phyloP scores from a whole-genome alignment of 148 eudicot species.

The Heliosperma pusillum region DNA sequence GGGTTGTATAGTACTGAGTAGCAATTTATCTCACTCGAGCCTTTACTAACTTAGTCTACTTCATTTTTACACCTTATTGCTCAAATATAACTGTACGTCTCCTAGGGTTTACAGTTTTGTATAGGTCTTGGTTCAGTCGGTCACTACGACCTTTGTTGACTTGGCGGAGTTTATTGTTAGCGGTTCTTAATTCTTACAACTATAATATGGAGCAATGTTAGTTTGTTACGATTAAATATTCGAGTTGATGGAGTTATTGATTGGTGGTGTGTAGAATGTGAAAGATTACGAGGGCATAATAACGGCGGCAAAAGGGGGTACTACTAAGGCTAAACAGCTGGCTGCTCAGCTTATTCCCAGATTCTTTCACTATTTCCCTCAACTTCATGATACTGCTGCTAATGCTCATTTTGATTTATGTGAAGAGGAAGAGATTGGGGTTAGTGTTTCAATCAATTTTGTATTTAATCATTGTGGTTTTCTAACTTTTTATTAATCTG shows the following conservation, averaged over 20 bases:
- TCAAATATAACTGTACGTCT: too few relatives aligned
- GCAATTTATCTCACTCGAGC: too few relatives aligned
- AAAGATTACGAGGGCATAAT: slow-evolving; percentile 73
- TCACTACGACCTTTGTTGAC: too few relatives aligned
- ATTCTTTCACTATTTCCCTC: slow-evolving; percentile 80
- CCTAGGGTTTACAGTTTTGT: too few relatives aligned
- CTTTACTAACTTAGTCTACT: too few relatives aligned
- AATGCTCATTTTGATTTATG: slow-evolving; percentile 88
- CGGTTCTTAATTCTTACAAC: background rate
- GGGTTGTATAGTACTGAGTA: too few relatives aligned
- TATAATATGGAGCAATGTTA: background rate
- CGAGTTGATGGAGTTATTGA: slow-evolving; percentile 11
- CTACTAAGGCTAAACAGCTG: slow-evolving; percentile 71
- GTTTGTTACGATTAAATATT: background rate
- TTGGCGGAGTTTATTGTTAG: background rate
- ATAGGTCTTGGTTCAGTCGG: too few relatives aligned
- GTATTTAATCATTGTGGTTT: background rate
- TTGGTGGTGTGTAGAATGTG: slow-evolving; percentile 38
- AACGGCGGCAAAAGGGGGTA: slow-evolving; percentile 55
- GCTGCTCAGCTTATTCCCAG: slow-evolving; percentile 97
- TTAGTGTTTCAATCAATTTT: slow-evolving; percentile 28
- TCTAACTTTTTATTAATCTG: background rate
- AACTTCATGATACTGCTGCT: slow-evolving; percentile 50
- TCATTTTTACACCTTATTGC: too few relatives aligned
- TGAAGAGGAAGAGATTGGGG: slow-evolving; percentile 95